phyloP scores from a whole-genome alignment of 768 basidiomycete species.

The Lactifluus rugatus region DNA sequence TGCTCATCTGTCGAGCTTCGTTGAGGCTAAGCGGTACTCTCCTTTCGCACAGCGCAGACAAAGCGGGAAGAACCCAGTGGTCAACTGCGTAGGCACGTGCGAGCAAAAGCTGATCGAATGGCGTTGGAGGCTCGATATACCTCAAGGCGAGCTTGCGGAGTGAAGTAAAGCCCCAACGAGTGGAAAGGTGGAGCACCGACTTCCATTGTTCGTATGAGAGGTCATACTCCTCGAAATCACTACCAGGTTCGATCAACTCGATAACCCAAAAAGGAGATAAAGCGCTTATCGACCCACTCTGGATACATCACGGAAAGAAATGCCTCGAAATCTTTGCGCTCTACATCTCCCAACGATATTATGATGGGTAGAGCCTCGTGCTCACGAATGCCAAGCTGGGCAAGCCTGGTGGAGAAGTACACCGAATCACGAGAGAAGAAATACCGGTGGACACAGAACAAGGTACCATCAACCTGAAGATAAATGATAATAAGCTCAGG shows the following conservation, averaged over 20 bases:
- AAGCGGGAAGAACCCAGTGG: slow-evolving; percentile 11
- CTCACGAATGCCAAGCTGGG: slow-evolving; percentile 4
- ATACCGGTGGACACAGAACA: slow-evolving; percentile 15
- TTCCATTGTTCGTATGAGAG: slow-evolving; percentile 19
- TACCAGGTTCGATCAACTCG: background rate
- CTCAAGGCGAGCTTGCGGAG: slow-evolving; percentile 18
- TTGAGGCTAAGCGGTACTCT: slow-evolving; percentile 8
- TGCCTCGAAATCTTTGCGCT: slow-evolving; percentile 16
- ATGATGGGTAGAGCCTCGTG: slow-evolving; percentile 8
- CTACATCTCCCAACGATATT: slow-evolving; percentile 9
- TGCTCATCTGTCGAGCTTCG: slow-evolving; percentile 12
- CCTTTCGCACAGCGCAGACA: slow-evolving; percentile 15
- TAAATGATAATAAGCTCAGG: background rate
- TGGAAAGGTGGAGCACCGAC: slow-evolving; percentile 18
- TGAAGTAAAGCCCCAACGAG: slow-evolving; percentile 17
- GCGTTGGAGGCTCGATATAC: slow-evolving; percentile 14
- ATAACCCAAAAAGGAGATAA: background rate
- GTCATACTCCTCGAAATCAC: slow-evolving; percentile 10
- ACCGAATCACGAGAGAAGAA: slow-evolving; percentile 15
- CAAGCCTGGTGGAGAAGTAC: slow-evolving; percentile 9
- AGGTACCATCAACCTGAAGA: slow-evolving; percentile 7
- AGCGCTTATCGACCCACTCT: slow-evolving; percentile 1
- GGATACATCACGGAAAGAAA: slow-evolving; percentile 21
- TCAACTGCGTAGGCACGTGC: slow-evolving; percentile 13
- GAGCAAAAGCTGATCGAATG: slow-evolving; percentile 17